Evolutionary conservation across 1,284 basidiomycete genomes (phyloP).

Genomic region (Trichosporon coremiiforme): DNA sequence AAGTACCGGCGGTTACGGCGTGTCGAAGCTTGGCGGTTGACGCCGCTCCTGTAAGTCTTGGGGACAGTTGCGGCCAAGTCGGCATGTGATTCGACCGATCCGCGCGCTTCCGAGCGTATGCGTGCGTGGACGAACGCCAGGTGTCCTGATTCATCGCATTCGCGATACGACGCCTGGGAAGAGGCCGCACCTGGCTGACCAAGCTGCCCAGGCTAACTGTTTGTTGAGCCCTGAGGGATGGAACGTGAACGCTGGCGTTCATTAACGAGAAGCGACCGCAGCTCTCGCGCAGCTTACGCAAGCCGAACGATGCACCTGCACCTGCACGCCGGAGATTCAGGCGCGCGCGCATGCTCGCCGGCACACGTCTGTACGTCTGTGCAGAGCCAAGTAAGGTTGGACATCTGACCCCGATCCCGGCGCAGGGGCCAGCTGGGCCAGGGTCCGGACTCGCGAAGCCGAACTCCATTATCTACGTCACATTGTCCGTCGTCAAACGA

Average conservation of each 20-base stretch:
- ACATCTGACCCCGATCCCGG: constrained; percentile 1
- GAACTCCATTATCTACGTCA: constrained; percentile 1
- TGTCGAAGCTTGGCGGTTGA: background rate
- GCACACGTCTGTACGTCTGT: constrained; percentile 9
- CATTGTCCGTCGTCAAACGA: background rate
- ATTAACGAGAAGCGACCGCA: background rate
- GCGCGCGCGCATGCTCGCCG: background rate
- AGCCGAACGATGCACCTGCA: too few relatives aligned
- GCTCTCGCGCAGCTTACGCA: background rate
- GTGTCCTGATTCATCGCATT: background rate
- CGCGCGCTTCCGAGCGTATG: background rate
- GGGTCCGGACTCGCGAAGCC: constrained; percentile 4
- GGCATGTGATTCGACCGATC: background rate
- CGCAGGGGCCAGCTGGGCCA: background rate
- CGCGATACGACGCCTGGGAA: background rate
- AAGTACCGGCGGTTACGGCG: constrained; percentile 3
- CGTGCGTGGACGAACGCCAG: background rate
- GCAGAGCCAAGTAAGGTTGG: constrained; percentile 5
- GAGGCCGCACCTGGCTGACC: background rate
- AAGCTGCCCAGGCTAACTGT: too few relatives aligned
- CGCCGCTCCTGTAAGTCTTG: constrained; percentile 7
- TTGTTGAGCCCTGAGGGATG: background rate
- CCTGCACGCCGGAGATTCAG: too few relatives aligned
- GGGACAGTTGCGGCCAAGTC: background rate
- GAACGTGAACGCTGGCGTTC: background rate